phyloP scores from a whole-genome alignment of 2,329 filamentous ascomycete genomes.

The Aspergillus unguis region DNA sequence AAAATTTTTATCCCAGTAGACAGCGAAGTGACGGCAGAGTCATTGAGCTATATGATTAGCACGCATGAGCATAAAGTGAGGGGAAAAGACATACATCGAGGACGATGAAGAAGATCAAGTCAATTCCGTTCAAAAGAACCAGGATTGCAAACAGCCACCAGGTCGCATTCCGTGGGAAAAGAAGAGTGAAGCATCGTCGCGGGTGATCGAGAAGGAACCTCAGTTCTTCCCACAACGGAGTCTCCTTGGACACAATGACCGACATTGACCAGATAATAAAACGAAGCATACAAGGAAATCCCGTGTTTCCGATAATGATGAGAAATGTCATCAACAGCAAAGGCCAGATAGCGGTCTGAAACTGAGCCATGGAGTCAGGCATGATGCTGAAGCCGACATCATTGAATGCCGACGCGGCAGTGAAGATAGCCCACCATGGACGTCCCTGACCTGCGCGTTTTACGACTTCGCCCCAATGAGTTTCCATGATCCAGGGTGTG shows the following conservation, averaged over 20 bases:
- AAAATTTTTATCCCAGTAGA: conserved; percentile 73
- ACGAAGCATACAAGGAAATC: conserved; percentile 89
- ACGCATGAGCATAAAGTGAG: neutral
- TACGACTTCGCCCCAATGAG: conserved; percentile 65
- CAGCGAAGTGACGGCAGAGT: conserved; percentile 63
- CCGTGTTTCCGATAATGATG: conserved; percentile 92
- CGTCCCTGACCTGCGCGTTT: conserved; percentile 58
- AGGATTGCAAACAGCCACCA: conserved; percentile 96
- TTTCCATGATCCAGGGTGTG: conserved; percentile 72
- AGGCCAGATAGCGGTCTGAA: conserved; percentile 71
- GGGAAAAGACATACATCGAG: conserved; percentile 58
- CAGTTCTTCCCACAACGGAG: conserved; percentile 82
- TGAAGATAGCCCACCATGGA: conserved; percentile 91
- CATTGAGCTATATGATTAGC: conserved; percentile 51
- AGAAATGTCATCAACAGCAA: conserved; percentile 77
- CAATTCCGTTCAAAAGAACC: conserved; percentile 74
- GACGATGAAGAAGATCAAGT: conserved; percentile 87
- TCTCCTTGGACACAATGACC: conserved; percentile 61
- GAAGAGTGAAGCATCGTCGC: conserved; percentile 88
- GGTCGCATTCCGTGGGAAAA: conserved; percentile 85
- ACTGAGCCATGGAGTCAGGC: conserved; percentile 89
- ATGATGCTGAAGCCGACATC: conserved; percentile 93
- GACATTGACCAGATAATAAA: conserved; percentile 85
- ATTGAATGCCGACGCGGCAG: conserved; percentile 82
- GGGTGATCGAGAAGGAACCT: conserved; percentile 91